A percentile compares a stretch with the other conserved stretches of the same genome.
Evolutionary conservation across 1,284 basidiomycete species (phyloP).

Genomic region (Ceratobasidium sp.): DNA sequence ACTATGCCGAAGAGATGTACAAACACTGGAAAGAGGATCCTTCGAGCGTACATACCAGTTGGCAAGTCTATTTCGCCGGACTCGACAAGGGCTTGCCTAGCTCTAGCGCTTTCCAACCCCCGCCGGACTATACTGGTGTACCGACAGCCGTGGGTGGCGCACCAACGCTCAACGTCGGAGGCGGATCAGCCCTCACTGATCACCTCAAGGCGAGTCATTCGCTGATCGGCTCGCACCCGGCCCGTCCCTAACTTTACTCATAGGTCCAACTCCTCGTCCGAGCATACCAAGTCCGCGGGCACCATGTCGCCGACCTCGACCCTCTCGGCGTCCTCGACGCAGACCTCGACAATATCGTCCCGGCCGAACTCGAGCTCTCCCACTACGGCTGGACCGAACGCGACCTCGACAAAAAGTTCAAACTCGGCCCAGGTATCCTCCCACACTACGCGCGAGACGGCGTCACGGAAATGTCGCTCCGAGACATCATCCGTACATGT

Average conservation of each 20-base stretch:
- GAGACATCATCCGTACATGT: constrained; percentile 93
- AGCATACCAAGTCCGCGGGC: constrained; percentile 98
- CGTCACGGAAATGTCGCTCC: constrained; percentile 86
- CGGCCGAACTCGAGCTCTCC: constrained; percentile 91
- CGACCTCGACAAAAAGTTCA: constrained; percentile 95
- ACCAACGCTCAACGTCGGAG: constrained; percentile 78
- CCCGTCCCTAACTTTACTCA: not conserved
- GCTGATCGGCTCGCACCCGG: not conserved
- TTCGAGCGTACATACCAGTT: constrained; percentile 92
- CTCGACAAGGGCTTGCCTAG: constrained; percentile 91
- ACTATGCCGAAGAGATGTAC: constrained; percentile 98
- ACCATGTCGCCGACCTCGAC: constrained; percentile 96
- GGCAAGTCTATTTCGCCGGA: constrained; percentile 95
- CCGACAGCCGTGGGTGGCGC: constrained; percentile 83
- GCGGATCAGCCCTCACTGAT: constrained; percentile 82
- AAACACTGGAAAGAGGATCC: constrained; percentile 92
- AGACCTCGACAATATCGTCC: constrained; percentile 82
- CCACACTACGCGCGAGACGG: constrained; percentile 94
- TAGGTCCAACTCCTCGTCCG: constrained; percentile 96
- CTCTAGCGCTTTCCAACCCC: constrained; percentile 86
- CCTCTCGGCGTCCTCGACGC: constrained; percentile 93
- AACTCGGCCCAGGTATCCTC: constrained; percentile 94
- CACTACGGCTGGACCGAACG: constrained; percentile 96
- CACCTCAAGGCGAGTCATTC: constrained; percentile 85
- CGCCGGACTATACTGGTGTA: constrained; percentile 73